A percentile compares a stretch with the other conserved stretches of the same genome.
phyloP scores from a whole-genome alignment of 345 rosid genomes.

The Salix caprea region DNA sequence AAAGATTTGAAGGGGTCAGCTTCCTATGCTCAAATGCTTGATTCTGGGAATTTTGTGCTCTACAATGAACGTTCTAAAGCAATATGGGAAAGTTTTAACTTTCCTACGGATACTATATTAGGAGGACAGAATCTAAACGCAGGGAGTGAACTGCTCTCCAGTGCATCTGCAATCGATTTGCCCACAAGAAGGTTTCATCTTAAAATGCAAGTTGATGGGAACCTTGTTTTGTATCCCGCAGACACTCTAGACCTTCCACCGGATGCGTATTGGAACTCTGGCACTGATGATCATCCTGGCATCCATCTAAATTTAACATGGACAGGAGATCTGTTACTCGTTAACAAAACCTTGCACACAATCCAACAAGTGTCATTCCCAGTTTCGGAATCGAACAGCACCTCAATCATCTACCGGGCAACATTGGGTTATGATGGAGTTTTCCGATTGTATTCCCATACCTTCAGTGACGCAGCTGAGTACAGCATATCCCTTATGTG shows the following conservation, averaged over 20 bases:
- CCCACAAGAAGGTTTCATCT: neutral
- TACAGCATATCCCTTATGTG: neutral
- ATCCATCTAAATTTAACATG: neutral
- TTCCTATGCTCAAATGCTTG: neutral
- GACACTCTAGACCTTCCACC: neutral
- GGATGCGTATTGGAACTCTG: neutral
- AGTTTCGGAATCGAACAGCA: neutral
- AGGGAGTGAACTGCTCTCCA: neutral
- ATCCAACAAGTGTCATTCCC: fast-evolving
- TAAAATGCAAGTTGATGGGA: neutral
- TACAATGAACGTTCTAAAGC: neutral
- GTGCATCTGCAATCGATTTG: neutral
- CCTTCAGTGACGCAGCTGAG: neutral
- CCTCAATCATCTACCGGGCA: neutral
- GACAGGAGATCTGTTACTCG: neutral
- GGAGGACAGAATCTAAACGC: neutral
- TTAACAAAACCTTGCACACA: neutral
- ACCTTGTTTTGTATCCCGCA: neutral
- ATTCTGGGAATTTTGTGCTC: slow-evolving; percentile 6
- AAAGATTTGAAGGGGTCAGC: neutral
- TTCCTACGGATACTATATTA: slow-evolving; percentile 11
- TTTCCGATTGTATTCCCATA: slow-evolving; percentile 12
- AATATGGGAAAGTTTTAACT: slow-evolving; percentile 5
- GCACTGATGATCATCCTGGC: neutral
- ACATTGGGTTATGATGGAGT: neutral